Conservation (phyloP, 2,329 filamentous ascomycete species). For the Eutypella sp. region DNA sequence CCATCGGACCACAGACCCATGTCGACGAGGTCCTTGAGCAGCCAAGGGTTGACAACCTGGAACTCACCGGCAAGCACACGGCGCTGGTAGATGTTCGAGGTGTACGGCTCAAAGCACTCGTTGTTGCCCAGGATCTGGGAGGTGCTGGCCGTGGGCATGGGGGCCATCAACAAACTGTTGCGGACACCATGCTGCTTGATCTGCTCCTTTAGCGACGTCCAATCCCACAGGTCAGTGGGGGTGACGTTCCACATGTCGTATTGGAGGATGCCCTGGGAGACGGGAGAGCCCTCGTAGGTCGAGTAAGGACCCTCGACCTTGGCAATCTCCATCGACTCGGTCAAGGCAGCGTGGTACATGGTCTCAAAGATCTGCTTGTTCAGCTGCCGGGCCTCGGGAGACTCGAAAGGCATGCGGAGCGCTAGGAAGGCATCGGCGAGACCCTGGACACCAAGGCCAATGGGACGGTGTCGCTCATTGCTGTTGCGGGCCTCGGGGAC, state of each 20-base stretch:
- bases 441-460: constrained; percentile 95
- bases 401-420: constrained; percentile 94
- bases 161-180: constrained; percentile 91
- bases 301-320: constrained; percentile 79
- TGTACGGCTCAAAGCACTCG: constrained; percentile 99
- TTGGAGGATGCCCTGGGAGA: constrained; percentile 92
- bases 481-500: constrained; percentile 88
- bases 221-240: constrained; percentile 94
- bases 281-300: constrained; percentile 88
- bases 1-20: constrained; percentile 97
- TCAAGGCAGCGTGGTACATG: constrained; percentile 94
- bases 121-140: constrained; percentile 99
- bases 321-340: constrained; percentile 81
- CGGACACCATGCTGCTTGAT: constrained; percentile 91
- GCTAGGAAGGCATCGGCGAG: constrained; percentile 97
- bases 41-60: constrained; percentile 98
- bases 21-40: constrained; percentile 96
- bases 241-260: constrained; percentile 99
- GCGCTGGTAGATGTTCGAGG: constrained; percentile 98
- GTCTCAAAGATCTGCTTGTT: constrained; percentile 99
- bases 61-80: constrained; percentile 97
- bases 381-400: constrained; percentile 83
- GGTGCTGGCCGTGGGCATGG: constrained; percentile 96
- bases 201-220: constrained; percentile 80
- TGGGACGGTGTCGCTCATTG: constrained; percentile 95